Conservation (phyloP, 176 grass and related monocot genomes). For the Saccharum spontaneum region DNA sequence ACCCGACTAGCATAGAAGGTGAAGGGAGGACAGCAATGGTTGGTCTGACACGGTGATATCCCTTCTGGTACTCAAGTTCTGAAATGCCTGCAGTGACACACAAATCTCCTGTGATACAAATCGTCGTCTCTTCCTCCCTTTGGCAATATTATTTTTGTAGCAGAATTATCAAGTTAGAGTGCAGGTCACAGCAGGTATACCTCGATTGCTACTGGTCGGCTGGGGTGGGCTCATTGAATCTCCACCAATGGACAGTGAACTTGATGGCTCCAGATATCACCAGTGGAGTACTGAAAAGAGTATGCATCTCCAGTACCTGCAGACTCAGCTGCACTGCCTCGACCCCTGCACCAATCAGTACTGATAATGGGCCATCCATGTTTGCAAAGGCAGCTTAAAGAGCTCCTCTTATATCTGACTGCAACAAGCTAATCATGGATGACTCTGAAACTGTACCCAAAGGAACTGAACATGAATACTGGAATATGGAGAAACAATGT, state of each 20-base stretch:
- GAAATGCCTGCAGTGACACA: constrained; percentile 57
- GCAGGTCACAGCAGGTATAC: constrained; percentile 39
- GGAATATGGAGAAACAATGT: constrained; percentile 16
- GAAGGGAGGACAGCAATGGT: constrained; percentile 66
- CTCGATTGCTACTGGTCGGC: constrained; percentile 57
- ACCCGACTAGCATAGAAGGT: constrained; percentile 95
- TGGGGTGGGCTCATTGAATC: constrained; percentile 78
- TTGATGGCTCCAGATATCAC: constrained; percentile 64
- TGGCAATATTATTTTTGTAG: constrained; percentile 41
- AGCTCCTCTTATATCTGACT: constrained; percentile 85
- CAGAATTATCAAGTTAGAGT: constrained; percentile 30
- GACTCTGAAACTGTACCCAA: constrained; percentile 70
- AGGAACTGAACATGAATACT: constrained; percentile 20
- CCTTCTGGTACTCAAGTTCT: constrained; percentile 74
- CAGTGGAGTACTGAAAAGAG: constrained; percentile 61
- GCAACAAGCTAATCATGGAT: constrained; percentile 81
- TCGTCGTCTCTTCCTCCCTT: constrained; percentile 53
- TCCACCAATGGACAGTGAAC: constrained; percentile 51
- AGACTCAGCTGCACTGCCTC: constrained; percentile 52
- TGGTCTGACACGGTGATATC: constrained; percentile 69
- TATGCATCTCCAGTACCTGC: constrained; percentile 52
- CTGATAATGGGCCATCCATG: constrained; percentile 88
- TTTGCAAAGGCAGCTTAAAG: constrained; percentile 88
- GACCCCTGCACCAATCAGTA: constrained; percentile 95
- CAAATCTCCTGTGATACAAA: constrained; percentile 51